Conservation (phyloP, 805 yeast genomes). For the Hanseniaspora occidentalis region DNA sequence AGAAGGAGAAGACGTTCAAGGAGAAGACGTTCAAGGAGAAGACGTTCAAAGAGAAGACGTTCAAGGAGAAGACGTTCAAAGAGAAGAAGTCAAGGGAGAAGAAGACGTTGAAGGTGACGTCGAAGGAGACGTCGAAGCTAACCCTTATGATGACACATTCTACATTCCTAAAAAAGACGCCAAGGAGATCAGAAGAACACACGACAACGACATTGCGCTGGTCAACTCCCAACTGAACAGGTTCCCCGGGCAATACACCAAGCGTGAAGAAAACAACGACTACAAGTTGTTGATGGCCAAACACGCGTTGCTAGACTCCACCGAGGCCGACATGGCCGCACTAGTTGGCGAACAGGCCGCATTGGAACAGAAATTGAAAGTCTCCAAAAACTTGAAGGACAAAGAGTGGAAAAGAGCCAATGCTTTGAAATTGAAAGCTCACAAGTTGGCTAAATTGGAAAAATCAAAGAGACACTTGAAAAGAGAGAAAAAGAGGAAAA, state of each 20-base stretch:
- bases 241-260: background rate
- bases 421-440: constrained; percentile 1
- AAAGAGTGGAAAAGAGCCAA: background rate
- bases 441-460: background rate
- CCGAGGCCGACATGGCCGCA: background rate
- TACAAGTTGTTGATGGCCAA: background rate
- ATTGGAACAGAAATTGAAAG: constrained; percentile 1
- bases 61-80: background rate
- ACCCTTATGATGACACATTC: background rate
- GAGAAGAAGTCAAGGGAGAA: too few species aligned
- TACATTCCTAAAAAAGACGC: background rate
- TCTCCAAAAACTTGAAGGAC: constrained; percentile 2
- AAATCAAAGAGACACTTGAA: background rate
- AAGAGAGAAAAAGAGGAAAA: background rate
- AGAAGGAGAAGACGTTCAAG: background rate
- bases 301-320: constrained; percentile 1
- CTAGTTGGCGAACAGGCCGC: background rate
- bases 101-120: constrained; percentile 1
- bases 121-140: background rate
- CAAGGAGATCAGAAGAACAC: constrained; percentile 1
- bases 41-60: background rate
- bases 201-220: background rate
- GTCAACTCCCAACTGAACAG: background rate
- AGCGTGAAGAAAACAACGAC: background rate
- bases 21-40: constrained; percentile 3